Base-by-base conservation (phyloP, 352 stramenopile species). In the Saprolegnia parasitica region DNA sequence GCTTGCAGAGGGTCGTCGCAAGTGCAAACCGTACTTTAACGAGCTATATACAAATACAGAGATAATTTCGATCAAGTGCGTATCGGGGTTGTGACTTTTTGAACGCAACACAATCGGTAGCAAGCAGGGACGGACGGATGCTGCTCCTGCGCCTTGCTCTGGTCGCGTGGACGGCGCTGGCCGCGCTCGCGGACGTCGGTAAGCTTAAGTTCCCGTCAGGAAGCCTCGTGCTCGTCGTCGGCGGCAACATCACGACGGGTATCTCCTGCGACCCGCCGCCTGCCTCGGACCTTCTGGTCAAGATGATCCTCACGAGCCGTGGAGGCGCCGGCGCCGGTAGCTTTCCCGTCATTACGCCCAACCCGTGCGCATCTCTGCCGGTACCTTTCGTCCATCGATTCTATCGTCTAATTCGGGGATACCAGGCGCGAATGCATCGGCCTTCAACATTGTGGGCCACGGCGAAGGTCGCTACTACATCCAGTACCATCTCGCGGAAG, bases 271-370 rank as follows among this genome's bases (percentile, higher is more conserved):
- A 70, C 26, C 63, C 63, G 13, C 45, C 63, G 29, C 46, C 63
- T 21, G 39, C 63, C 21, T 8, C 47, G 21, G 63, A 70, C 29
- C 20, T 70, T 47, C n/a, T 70, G 5, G 32, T 70, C 63, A 57
- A 70, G 21, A 70, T 70, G 63, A 52, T 42, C 3, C 23, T 70
- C 20, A 70, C 63, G 8, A 70, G 63, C 42, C 46, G 50, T n/a
- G 63, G 45, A 20, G 45, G 46, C 11, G 63, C 54, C 6, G 35
- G 39, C 21, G 46, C 39, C 9, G 15, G 26, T 20, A 70, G 52
- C 40, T 70, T 70, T 20, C 63, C 63, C 16, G 35, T 62, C 10
- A 70, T 70, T 23, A 39, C 49, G 24, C 63, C 63, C 54, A 70
- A 70, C 39, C 63, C 16, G 35, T 70, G 8, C 63, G 63, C 13